Base-by-base conservation (phyloP, 805 yeast genomes). In the Pichia exigua region DNA sequence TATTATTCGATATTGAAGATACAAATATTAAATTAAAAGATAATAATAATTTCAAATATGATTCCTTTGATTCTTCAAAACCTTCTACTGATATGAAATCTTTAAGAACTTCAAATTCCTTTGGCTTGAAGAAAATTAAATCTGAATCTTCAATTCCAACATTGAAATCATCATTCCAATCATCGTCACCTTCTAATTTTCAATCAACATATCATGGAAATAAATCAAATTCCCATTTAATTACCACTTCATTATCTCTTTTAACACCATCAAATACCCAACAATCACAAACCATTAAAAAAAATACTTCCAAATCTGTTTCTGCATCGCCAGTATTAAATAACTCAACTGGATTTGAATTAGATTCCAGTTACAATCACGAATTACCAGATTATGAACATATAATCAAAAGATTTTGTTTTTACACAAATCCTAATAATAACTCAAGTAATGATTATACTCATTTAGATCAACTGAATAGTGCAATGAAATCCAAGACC, bases 61-160 rank as follows among this genome's bases (percentile, higher is more conserved):
- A 65, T 46, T 61, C 64, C 7, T 64, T 59, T 43, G 40, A 50
- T 48, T 44, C 50, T 15, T 30, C 35, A 30, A 38, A 47, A 42
- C 50, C 55, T 52, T 44, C 43, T 18, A 44, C 54, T 17, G 50
- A 51, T 45, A 55, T 45, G 20, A 59, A 54, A 39, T 57, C 57
- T 18, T 59, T 63, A 21, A 59, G 56, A 49, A 59, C 57, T 42
- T 62, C 67, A n/a, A 61, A 59, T 46, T 59, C 60, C 27, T 56
- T 55, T 45, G 48, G 59, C 18, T 46, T 66, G 45, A 64, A 64
- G 42, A 67, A 65, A 44, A 63, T 61, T 42, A 58, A 51, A 49
- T 67, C 71, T 4, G 70, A 65, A 42, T 62, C 69, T 11, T 60
- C 66, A 17, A 48, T 66, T 20, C 45, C 58, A 15, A 48, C 54